phyloP scores from a whole-genome alignment of 2,329 filamentous ascomycete species.

The Pseudogymnoascus sp. region DNA sequence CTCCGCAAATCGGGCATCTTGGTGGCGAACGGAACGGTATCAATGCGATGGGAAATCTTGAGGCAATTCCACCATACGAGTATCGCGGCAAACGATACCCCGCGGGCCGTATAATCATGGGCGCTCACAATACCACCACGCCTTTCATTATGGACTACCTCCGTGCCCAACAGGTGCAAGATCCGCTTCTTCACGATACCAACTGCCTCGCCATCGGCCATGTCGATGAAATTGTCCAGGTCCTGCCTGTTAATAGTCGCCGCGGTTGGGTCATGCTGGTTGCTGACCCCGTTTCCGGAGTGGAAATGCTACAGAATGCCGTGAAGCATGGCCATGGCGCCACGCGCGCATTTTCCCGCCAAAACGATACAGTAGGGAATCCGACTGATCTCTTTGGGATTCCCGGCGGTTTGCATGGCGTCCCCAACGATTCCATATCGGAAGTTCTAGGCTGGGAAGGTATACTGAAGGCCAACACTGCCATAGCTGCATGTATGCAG shows the following conservation, averaged over 20 bases:
- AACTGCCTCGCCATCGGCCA: conserved; percentile 28
- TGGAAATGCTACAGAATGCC: conserved; percentile 20
- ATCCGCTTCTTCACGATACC: conserved; percentile 29
- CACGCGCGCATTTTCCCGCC: neutral
- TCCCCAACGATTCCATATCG: neutral
- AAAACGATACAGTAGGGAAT: neutral
- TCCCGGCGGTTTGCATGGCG: neutral
- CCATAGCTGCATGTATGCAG: neutral
- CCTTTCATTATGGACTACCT: conserved; percentile 25
- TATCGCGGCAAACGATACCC: conserved; percentile 24
- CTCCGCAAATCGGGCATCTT: conserved; percentile 23
- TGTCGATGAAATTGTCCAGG: conserved; percentile 30
- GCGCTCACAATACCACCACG: conserved; percentile 12
- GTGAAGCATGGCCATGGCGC: conserved; percentile 9
- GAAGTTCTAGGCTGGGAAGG: neutral
- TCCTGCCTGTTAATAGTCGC: conserved; percentile 22
- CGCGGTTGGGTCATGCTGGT: conserved; percentile 21
- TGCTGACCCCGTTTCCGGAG: conserved; percentile 18
- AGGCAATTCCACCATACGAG: conserved; percentile 27
- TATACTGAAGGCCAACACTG: neutral
- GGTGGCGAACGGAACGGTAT: conserved; percentile 16
- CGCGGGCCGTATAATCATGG: conserved; percentile 21
- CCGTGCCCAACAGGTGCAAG: conserved; percentile 29
- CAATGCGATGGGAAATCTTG: conserved; percentile 29
- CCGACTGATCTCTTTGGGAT: neutral